phyloP scores from a whole-genome alignment of 2,329 filamentous ascomycete species.

The Epichloe typhina region DNA sequence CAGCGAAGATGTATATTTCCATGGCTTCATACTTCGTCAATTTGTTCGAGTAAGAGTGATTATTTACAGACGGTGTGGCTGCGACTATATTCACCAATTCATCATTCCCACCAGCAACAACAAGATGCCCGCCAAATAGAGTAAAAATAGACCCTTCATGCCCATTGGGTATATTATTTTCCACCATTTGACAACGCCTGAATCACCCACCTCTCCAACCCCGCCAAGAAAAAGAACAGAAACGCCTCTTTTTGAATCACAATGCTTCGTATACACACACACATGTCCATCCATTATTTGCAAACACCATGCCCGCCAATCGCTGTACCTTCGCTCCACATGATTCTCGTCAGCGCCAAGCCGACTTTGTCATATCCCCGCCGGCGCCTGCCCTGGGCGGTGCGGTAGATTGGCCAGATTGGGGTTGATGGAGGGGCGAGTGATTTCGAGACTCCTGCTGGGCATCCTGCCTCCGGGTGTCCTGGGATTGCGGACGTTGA shows the following conservation, averaged over 20 bases:
- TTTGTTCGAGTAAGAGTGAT: neutral
- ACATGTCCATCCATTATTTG: no score
- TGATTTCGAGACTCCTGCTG: conserved; percentile 43
- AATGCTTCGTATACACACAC: neutral
- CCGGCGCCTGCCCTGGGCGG: neutral
- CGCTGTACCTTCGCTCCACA: no score
- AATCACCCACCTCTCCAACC: neutral
- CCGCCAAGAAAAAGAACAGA: neutral
- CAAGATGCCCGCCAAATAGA: neutral
- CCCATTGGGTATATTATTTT: neutral
- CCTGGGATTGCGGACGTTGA: conserved; percentile 44
- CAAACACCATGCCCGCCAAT: no score
- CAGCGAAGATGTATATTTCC: neutral
- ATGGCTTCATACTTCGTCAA: neutral
- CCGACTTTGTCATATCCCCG: neutral
- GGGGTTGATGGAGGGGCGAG: conserved; percentile 20
- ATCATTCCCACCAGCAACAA: neutral
- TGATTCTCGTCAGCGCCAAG: neutral
- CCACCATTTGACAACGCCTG: neutral
- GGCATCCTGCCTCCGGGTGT: conserved; percentile 41
- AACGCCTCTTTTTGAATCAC: neutral
- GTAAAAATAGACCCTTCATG: neutral
- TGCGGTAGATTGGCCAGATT: neutral
- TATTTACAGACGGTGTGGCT: neutral
- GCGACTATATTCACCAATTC: neutral